Percentiles rank a stretch among this genome's conserved stretches.
These are phyloP conservation scores for Physocladia obscura DNA, from an alignment of 192 early-diverging fungal genomes.

Conservation along the genomic window DNA sequence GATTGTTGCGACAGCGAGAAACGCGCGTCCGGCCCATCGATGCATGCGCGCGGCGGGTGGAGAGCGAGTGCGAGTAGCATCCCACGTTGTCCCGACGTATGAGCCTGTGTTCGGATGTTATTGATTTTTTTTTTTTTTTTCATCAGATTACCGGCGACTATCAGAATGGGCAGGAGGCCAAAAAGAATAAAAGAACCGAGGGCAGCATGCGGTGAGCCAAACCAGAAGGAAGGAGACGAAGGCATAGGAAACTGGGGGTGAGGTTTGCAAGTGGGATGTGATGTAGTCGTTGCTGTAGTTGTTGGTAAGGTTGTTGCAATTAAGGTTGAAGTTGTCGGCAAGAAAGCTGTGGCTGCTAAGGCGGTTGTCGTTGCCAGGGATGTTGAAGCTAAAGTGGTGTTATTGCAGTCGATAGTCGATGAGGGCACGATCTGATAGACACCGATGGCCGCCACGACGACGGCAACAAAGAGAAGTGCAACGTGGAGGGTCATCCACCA, in stretches of 20 bases:
- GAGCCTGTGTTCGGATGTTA: background rate
- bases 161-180: too few relatives aligned
- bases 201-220: too few relatives aligned
- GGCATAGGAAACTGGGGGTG: too few relatives aligned
- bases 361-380: slow-evolving; percentile 2
- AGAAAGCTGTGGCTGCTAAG: too few relatives aligned
- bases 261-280: too few relatives aligned
- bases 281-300: too few relatives aligned
- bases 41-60: background rate
- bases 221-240: too few relatives aligned
- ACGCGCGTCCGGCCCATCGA: background rate
- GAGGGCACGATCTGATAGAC: slow-evolving; percentile 24
- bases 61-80: background rate
- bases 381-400: background rate
- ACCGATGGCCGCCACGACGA: slow-evolving; percentile 2
- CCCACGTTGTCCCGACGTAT: background rate
- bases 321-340: too few relatives aligned
- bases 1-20: background rate
- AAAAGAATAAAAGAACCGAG: background rate
- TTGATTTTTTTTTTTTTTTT: too few relatives aligned
- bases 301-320: too few relatives aligned
- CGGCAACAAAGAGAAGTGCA: slow-evolving; percentile 18
- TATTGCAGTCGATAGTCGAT: background rate
- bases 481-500: slow-evolving; percentile 47
- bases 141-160: too few relatives aligned